phyloP scores from a whole-genome alignment of 495 filamentous ascomycete genomes.

The Thermothielavioides terrestris region DNA sequence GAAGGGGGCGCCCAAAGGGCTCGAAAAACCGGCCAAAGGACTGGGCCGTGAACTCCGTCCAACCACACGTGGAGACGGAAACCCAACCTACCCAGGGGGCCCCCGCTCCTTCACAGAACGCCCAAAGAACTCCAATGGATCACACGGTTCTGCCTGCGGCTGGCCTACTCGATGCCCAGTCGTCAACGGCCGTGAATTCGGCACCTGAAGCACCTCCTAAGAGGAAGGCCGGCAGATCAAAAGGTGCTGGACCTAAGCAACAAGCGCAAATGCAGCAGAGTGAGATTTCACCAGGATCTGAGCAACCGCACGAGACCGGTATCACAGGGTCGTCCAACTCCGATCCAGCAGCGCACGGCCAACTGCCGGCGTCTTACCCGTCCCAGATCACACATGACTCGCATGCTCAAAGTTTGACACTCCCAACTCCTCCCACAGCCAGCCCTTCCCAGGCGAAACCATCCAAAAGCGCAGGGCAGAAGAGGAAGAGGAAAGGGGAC shows the following conservation, averaged over 20 bases:
- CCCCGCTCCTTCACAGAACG: not conserved
- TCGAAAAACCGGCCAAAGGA: slow-evolving; percentile 43
- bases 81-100: slow-evolving; percentile 5
- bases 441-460: slow-evolving; percentile 2
- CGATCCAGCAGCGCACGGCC: not conserved
- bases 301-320: not conserved
- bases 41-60: not conserved
- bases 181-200: slow-evolving; percentile 23
- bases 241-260: slow-evolving; percentile 1
- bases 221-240: slow-evolving; percentile 7
- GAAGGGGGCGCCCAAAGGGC: slow-evolving; percentile 36
- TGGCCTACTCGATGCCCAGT: slow-evolving; percentile 2
- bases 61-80: not conserved
- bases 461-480: slow-evolving; percentile 11
- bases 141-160: not conserved
- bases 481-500: slow-evolving; percentile 20
- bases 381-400: not conserved
- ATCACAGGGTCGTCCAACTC: not conserved
- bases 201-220: slow-evolving; percentile 2
- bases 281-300: not conserved
- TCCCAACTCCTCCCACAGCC: slow-evolving; percentile 6
- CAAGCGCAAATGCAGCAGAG: not conserved
- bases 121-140: slow-evolving; percentile 5
- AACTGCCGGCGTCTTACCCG: not conserved
- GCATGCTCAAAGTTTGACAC: slow-evolving; percentile 4